A percentile compares a stretch with the other conserved stretches of the same genome.
phyloP scores from a whole-genome alignment of 2,329 filamentous ascomycete species.

The Pseudogymnoascus pannorum region DNA sequence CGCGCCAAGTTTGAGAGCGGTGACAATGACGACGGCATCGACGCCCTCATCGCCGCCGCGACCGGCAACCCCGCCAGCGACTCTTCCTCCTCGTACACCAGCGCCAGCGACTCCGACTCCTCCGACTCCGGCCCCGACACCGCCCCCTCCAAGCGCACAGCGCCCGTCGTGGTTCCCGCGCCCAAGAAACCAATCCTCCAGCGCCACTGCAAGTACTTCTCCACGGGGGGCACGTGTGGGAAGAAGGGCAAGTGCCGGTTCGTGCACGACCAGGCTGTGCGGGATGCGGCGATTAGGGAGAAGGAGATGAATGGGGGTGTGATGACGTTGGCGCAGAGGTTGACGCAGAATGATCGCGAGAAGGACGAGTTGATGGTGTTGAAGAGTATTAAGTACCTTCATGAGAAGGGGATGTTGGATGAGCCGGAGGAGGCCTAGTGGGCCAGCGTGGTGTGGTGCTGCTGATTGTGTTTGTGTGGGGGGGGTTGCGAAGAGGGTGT shows the following conservation, averaged over 20 bases:
- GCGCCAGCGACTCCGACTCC: conserved; percentile 20
- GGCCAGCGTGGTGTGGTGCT: no score
- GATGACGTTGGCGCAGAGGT: conserved; percentile 58
- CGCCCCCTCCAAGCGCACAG: conserved; percentile 40
- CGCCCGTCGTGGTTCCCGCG: conserved; percentile 31
- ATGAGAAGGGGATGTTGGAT: conserved; percentile 36
- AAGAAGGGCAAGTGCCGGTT: conserved; percentile 72
- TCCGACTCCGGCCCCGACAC: conserved; percentile 54
- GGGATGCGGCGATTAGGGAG: conserved; percentile 56
- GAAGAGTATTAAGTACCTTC: conserved; percentile 58
- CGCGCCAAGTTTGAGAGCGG: not conserved
- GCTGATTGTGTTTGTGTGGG: no score
- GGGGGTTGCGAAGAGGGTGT: no score
- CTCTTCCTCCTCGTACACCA: not conserved
- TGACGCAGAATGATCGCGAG: conserved; percentile 60
- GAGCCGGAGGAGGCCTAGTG: conserved; percentile 17
- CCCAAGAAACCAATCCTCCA: conserved; percentile 53
- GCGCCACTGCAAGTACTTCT: conserved; percentile 64
- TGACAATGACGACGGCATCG: not conserved
- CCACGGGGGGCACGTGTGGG: conserved; percentile 59
- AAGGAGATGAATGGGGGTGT: conserved; percentile 58
- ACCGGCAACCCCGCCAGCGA: not conserved
- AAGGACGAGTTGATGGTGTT: conserved; percentile 60
- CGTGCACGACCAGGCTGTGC: conserved; percentile 57
- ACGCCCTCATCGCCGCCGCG: conserved; percentile 9